phyloP scores from a whole-genome alignment of 805 yeast genomes.

The Clavispora vitiphila region DNA sequence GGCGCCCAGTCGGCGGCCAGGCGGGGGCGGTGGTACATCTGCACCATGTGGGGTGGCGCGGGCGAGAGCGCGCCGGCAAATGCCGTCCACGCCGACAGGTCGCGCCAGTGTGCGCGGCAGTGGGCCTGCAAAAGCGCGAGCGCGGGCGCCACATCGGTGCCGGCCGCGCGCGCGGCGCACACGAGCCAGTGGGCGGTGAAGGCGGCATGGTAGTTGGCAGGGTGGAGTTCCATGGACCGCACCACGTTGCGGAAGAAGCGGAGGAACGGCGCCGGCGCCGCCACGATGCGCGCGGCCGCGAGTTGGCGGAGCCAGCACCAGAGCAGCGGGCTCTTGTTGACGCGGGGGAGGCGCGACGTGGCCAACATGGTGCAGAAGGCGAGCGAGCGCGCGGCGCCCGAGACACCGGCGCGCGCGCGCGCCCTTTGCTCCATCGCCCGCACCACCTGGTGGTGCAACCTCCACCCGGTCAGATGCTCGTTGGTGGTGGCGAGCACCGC shows the following conservation, averaged over 20 bases:
- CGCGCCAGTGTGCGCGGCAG: conserved; percentile 1
- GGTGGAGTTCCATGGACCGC: conserved; percentile 29
- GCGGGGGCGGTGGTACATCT: not conserved
- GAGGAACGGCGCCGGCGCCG: not conserved
- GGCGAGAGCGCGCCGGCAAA: not conserved
- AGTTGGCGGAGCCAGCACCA: conserved; percentile 27
- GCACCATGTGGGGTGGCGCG: not conserved
- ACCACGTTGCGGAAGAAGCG: conserved; percentile 15
- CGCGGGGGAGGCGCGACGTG: conserved; percentile 25
- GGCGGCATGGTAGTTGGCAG: conserved; percentile 36
- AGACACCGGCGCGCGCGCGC: not conserved
- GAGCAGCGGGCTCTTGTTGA: conserved; percentile 37
- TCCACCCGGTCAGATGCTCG: conserved; percentile 30
- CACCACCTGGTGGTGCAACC: conserved; percentile 22
- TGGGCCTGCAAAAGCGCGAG: not conserved
- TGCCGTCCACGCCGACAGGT: not conserved
- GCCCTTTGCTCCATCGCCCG: too few species aligned
- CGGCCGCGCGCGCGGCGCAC: conserved; percentile 2
- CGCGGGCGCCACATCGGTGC: not conserved
- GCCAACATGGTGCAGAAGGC: conserved; percentile 25
- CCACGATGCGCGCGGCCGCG: conserved; percentile 8
- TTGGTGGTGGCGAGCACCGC: conserved; percentile 34
- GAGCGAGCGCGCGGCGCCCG: not conserved
- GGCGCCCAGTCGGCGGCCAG: too few species aligned
- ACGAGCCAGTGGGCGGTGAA: conserved; percentile 28